Evolutionary conservation across 2,329 filamentous ascomycete genomes (phyloP), one percentile per base, ranked within the genome.

Genomic region (Talaromyces sp.): DNA sequence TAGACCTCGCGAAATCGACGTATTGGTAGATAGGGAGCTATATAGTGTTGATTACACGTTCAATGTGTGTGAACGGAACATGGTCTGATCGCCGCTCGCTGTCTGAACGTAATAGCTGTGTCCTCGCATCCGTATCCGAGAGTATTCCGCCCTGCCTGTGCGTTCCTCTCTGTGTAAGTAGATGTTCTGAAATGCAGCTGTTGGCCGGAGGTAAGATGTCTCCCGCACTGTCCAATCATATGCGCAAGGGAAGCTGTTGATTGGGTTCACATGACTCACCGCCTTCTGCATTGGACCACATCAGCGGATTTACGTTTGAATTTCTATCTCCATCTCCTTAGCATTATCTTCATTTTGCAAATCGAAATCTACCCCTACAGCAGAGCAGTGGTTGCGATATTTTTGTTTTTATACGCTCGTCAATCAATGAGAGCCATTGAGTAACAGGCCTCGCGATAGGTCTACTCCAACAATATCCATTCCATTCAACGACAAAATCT

Each of bases 191-290:
- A 54, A 54, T 31, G 50, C 37, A 54, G n/a, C 31, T 54, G 50
- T 54, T 37, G 50, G 48, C n/a, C 28, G n/a, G 18, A 35, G 12
- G 21, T 35, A 21, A 21, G 23, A 50, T n/a, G 46, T 31, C 28
- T 60, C 16, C 50, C 50, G 50, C 50, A 57, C 40, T 14, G 25
- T 57, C 54, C 57, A 59, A 60, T 52, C 58, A 60, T 12, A 40
- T 23, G 35, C 21, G 23, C 18, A n/a, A 21, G n/a, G 35, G 35
- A 28, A 57, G 54, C 44, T 50, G 42, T 21, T 16, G 48, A 58
- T 14, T 18, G 63, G 67, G 67, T 46, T 8, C 73, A 75, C 72
- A 72, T 75, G 73, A 75, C 61, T 62, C 62, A 69, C 74, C 73
- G 73, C 74, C 70, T 63, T 44, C 46, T 33, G 65, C 60, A 69